Evolutionary conservation across 2,329 filamentous ascomycete genomes (phyloP).

Genomic region (Colletotrichum higginsianum): DNA sequence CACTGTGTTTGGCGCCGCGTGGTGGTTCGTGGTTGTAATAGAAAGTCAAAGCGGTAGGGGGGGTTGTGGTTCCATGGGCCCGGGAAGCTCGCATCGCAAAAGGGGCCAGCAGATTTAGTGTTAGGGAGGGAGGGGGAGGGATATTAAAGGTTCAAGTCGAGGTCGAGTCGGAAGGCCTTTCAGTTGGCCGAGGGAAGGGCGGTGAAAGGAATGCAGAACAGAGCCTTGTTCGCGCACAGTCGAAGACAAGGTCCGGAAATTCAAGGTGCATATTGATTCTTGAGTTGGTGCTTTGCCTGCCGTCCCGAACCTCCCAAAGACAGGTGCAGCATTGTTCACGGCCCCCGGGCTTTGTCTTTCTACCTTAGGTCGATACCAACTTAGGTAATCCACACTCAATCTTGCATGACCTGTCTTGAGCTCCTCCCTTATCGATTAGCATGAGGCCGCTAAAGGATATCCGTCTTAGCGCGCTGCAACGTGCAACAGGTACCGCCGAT

Average conservation of each 20-base stretch:
- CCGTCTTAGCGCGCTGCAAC: conserved; percentile 11
- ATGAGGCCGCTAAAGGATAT: conserved; percentile 8
- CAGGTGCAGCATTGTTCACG: conserved; percentile 40
- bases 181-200: conserved; percentile 14
- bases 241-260: conserved; percentile 23
- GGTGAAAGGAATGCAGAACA: conserved; percentile 32
- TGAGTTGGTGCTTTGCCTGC: conserved; percentile 2
- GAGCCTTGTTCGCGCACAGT: conserved; percentile 30
- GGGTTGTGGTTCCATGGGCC: conserved; percentile 35
- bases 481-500: conserved; percentile 4
- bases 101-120: conserved; percentile 6
- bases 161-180: background rate
- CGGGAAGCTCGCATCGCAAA: conserved; percentile 32
- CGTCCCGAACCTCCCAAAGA: conserved; percentile 18
- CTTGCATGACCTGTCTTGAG: conserved; percentile 38
- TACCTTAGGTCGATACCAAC: no score
- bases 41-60: conserved; percentile 39
- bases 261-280: conserved; percentile 3
- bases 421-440: conserved; percentile 37
- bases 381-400: conserved; percentile 31
- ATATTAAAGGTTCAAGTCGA: conserved; percentile 27
- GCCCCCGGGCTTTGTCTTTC: background rate
- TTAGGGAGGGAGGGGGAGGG: conserved; percentile 3
- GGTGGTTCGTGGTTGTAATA: conserved; percentile 23
- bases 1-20: conserved; percentile 30